These are phyloP conservation scores for Aspergillus quadricinctus DNA, from an alignment of 2,329 filamentous ascomycete genomes.

Conservation along the genomic window DNA sequence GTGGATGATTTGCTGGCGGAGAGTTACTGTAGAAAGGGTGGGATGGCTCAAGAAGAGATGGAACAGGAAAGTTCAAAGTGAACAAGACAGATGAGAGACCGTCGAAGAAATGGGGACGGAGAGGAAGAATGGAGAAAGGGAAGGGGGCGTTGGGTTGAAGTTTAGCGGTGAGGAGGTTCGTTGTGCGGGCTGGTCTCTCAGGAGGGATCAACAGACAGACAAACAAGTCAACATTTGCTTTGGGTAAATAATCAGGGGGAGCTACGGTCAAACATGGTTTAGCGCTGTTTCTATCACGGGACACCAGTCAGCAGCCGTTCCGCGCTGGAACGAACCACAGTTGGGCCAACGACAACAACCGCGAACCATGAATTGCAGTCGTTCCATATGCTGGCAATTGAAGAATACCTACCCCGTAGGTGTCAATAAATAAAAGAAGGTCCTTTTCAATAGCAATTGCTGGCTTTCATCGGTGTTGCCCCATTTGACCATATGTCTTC, in stretches of 20 bases:
- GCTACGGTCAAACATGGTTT: neutral
- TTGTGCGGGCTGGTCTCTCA: slow-evolving; percentile 7
- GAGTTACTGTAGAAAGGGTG: slow-evolving; percentile 2
- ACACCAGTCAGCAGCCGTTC: slow-evolving; percentile 5
- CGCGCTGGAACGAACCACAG: slow-evolving; percentile 26
- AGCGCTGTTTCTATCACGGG: slow-evolving; percentile 1
- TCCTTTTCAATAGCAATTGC: neutral
- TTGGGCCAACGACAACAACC: slow-evolving; percentile 3
- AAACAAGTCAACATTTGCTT: neutral
- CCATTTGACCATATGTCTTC: neutral
- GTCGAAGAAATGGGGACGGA: slow-evolving; percentile 20
- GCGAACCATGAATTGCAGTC: slow-evolving; percentile 3
- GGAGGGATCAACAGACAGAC: slow-evolving; percentile 5
- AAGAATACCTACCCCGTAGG: too few species aligned
- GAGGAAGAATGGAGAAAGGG: slow-evolving; percentile 11
- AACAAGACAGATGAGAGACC: slow-evolving; percentile 13
- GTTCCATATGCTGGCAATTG: neutral
- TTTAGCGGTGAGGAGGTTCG: neutral
- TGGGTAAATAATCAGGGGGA: neutral
- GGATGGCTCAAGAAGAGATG: neutral
- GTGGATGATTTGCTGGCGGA: slow-evolving; percentile 38
- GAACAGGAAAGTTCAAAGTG: neutral
- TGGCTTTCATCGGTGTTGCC: neutral
- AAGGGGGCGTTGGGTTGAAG: neutral
- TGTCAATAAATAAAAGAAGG: neutral